Conservation (phyloP, 2,329 filamentous ascomycete species). For the Berkeleyomyces rouxiae region DNA sequence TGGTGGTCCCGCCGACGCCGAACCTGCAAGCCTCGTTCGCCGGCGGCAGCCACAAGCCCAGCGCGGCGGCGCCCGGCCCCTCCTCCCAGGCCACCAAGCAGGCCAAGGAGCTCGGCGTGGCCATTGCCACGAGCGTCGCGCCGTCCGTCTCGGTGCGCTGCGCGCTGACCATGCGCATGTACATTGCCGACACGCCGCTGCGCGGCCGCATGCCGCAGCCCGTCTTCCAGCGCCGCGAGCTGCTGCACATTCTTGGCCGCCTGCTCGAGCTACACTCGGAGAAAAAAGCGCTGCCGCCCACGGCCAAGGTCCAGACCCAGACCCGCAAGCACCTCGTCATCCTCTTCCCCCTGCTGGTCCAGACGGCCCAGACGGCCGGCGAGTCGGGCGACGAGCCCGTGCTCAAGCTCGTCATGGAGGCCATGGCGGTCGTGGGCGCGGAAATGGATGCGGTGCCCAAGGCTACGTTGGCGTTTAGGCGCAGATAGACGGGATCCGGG, state of each 20-base stretch:
- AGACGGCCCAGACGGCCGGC: conserved; percentile 42
- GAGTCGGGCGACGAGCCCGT: conserved; percentile 44
- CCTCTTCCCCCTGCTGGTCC: conserved; percentile 62
- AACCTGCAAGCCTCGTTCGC: conserved; percentile 17
- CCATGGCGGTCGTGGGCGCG: conserved; percentile 43
- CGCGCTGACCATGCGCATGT: conserved; percentile 64
- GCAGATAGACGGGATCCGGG: not conserved
- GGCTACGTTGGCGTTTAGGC: not conserved
- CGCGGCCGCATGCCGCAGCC: conserved; percentile 82
- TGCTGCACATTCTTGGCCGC: conserved; percentile 52
- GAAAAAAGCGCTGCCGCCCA: conserved; percentile 47
- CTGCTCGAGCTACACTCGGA: conserved; percentile 54
- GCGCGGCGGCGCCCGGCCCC: conserved; percentile 13
- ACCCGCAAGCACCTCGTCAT: conserved; percentile 60
- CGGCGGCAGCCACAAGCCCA: conserved; percentile 11
- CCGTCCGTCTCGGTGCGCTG: conserved; percentile 72
- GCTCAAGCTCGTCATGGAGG: conserved; percentile 37
- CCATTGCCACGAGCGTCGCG: conserved; percentile 58
- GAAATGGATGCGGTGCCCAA: conserved; percentile 26
- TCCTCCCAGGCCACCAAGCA: not conserved
- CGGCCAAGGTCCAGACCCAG: conserved; percentile 35
- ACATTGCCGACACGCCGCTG: conserved; percentile 81
- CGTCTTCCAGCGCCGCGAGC: conserved; percentile 59
- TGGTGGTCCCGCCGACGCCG: conserved; percentile 30
- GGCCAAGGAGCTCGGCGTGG: conserved; percentile 27